A percentile compares a stretch with the other conserved stretches of the same genome.
phyloP scores from a whole-genome alignment of 176 grass and related monocot genomes.

The Aegilops bicornis region DNA sequence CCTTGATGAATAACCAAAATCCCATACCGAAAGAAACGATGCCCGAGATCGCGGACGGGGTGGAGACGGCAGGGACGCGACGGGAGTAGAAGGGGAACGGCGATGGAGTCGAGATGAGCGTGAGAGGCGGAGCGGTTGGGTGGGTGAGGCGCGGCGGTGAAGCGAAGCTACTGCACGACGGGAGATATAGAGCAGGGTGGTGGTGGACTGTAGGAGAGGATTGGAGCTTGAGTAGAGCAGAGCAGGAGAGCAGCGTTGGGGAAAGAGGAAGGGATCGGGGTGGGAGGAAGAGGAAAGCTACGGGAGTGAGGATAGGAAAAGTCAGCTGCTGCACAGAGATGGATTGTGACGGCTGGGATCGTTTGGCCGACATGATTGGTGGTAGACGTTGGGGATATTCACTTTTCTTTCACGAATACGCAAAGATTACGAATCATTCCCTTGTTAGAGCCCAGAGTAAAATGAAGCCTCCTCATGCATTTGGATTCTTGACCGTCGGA shows the following conservation, averaged over 20 bases:
- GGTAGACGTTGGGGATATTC: neutral
- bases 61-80: neutral
- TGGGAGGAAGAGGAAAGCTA: neutral
- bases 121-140: neutral
- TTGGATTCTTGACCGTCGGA: too few species aligned
- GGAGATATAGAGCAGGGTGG: neutral
- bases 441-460: too few species aligned
- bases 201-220: neutral
- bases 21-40: neutral
- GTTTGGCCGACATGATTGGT: slow-evolving; percentile 6
- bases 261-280: neutral
- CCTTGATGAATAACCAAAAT: neutral
- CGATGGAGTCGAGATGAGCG: neutral
- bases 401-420: too few species aligned
- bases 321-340: neutral
- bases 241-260: neutral
- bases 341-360: neutral
- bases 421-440: too few species aligned
- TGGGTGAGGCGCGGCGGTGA: neutral
- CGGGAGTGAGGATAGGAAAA: slow-evolving; percentile 22
- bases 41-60: neutral
- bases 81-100: neutral
- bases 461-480: too few species aligned
- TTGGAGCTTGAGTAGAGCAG: neutral
- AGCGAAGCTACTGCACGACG: neutral